phyloP scores from a whole-genome alignment of 2,329 filamentous ascomycete species.

The Microdochium nivale region DNA sequence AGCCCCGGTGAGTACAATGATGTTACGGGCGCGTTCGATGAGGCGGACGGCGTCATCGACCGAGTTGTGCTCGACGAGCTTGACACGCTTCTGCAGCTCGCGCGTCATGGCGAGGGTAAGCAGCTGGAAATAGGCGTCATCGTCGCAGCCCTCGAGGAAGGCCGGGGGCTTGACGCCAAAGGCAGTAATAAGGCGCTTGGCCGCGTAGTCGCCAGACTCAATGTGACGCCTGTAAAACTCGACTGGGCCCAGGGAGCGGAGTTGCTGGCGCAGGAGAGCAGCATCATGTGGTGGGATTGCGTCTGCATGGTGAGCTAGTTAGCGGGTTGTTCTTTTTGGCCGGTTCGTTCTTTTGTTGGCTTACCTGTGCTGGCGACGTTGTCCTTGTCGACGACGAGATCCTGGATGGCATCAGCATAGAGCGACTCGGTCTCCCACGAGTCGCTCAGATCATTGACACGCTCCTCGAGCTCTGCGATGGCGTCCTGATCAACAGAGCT shows the following conservation, averaged over 20 bases:
- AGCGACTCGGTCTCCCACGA: conserved; percentile 58
- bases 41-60: conserved; percentile 80
- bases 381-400: conserved; percentile 41
- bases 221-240: conserved; percentile 69
- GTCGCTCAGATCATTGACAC: conserved; percentile 41
- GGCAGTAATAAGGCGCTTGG: conserved; percentile 77
- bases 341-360: not conserved
- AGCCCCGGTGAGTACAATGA: conserved; percentile 89
- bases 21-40: conserved; percentile 66
- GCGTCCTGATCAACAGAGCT: not conserved
- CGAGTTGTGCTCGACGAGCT: conserved; percentile 72
- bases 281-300: conserved; percentile 50
- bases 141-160: conserved; percentile 64
- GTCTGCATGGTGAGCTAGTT: conserved; percentile 7
- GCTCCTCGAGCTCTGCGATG: conserved; percentile 37
- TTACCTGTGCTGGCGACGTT: not conserved
- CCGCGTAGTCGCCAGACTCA: conserved; percentile 59
- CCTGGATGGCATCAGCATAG: conserved; percentile 53
- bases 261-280: conserved; percentile 55
- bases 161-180: conserved; percentile 69
- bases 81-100: conserved; percentile 73
- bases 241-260: conserved; percentile 69
- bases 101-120: conserved; percentile 70
- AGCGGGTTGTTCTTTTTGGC: conserved; percentile 9
- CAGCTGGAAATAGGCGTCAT: conserved; percentile 67